Conservation (phyloP, 352 stramenopile species). For the Peronospora destructor region DNA sequence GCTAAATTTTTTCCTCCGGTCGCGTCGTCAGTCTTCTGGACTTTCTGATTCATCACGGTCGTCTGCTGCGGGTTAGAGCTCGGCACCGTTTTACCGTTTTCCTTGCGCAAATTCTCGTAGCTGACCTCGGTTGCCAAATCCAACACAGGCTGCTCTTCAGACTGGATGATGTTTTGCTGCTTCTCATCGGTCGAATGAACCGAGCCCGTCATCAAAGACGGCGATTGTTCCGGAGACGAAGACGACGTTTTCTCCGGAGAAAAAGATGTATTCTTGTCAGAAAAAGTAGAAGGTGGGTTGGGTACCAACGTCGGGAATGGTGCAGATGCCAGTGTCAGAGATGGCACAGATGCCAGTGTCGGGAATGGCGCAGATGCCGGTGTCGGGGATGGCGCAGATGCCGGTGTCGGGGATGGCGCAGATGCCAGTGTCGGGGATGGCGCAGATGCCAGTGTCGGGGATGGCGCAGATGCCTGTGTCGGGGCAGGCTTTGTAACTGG, state of each 20-base stretch:
- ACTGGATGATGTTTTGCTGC: not conserved
- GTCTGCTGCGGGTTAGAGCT: constrained; percentile 4
- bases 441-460: not conserved
- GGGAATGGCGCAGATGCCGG: not conserved
- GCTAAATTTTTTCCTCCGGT: not conserved
- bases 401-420: too few species aligned
- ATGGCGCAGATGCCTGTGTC: constrained; percentile 2
- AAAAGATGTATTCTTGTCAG: too few species aligned
- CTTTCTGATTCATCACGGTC: constrained; percentile 5
- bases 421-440: constrained; percentile 15
- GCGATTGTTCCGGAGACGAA: constrained; percentile 7
- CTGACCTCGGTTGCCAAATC: constrained; percentile 14
- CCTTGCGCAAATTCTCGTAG: constrained; percentile 16
- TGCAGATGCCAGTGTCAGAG: constrained; percentile 13
- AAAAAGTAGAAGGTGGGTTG: too few species aligned
- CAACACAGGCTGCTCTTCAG: constrained; percentile 10
- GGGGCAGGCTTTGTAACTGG: constrained; percentile 14
- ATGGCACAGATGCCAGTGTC: too few species aligned
- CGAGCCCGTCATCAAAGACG: constrained; percentile 3
- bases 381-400: too few species aligned
- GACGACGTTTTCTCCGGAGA: constrained; percentile 8
- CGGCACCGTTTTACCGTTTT: constrained; percentile 12
- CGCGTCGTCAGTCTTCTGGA: too few species aligned
- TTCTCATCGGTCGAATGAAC: constrained; percentile 12
- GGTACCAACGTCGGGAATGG: too few species aligned